Base-by-base conservation (phyloP, 331 rosid genomes). In the Arachis monticola region DNA sequence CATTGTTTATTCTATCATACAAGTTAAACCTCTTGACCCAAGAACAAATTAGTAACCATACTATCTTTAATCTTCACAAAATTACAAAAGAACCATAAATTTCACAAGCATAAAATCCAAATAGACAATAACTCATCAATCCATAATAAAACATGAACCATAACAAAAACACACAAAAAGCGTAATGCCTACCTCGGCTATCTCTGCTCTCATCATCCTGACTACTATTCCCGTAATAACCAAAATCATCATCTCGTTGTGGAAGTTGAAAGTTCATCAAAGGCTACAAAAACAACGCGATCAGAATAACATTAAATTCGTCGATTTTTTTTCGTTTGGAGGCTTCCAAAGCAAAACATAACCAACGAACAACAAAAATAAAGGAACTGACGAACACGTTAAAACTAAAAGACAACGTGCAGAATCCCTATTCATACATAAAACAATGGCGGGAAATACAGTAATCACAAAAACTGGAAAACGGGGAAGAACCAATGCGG, bases 241-340 rank as follows among this genome's bases (percentile, higher is more conserved):
- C 90, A 76, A 88, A 90, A 67, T 78, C 92, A 83, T 85, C 90
- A 70, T 81, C 88, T 35, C 82, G 84, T 69, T 77, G 86, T 31
- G 96, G 93, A 76, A 90, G 88, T 82, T 83, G 91, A 72, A 85
- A 90, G 76, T 81, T 90, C 86, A 85, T 76, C 90, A 90, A 83
- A 53, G 96, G 64, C 96, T 90, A 75, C 90, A 84, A 56, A 13
- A 69, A 77, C 69, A 78, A 56, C 35, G 73, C 69, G 40, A 80
- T 47, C 63, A 31, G 31, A 71, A 60, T 60, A 44, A 32, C 10
- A 46, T 56, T 27, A 60, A 69, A 45, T 41, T 58, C 44, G 22
- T 56, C 52, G 2, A 53, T 41, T 17, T 69, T 35, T 42, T 1
- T 8, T 44, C 40, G 3, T 35, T 35, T 35, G 40, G 40, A 35